Evolutionary conservation across 352 stramenopile genomes (phyloP).

Genomic region (Globisporangium lucens): DNA sequence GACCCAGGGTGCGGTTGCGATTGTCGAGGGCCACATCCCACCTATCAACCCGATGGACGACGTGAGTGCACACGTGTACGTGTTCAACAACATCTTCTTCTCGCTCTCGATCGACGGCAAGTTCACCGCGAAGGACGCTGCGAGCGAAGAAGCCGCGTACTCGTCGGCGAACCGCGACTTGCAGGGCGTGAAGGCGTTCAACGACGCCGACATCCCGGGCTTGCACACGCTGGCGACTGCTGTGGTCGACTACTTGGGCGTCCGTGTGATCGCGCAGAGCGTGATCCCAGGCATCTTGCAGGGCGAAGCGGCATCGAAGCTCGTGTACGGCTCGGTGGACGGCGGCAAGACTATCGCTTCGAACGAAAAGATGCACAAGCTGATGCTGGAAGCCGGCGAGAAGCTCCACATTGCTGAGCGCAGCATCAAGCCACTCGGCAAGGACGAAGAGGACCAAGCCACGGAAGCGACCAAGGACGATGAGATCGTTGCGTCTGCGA

Average conservation of each 20-base stretch:
- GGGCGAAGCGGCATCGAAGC: conserved; percentile 92
- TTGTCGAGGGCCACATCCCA: conserved; percentile 92
- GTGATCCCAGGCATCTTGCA: conserved; percentile 95
- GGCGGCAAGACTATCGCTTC: conserved; percentile 84
- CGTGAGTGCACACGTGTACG: conserved; percentile 91
- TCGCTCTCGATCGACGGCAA: conserved; percentile 89
- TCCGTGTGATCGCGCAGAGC: conserved; percentile 94
- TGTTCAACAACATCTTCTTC: conserved; percentile 99
- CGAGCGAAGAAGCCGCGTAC: conserved; percentile 77
- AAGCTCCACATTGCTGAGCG: conserved; percentile 90
- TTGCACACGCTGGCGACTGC: conserved; percentile 94
- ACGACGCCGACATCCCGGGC: conserved; percentile 87
- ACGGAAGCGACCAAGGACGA: conserved; percentile 16
- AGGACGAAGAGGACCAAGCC: conserved; percentile 42
- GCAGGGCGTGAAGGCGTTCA: conserved; percentile 88
- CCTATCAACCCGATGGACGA: conserved; percentile 97
- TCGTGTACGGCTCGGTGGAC: conserved; percentile 95
- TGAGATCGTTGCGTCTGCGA: conserved; percentile 21
- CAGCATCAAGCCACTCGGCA: conserved; percentile 73
- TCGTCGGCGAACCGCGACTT: conserved; percentile 88
- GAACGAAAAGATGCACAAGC: conserved; percentile 91
- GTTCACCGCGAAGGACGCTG: conserved; percentile 54
- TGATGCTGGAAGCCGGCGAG: conserved; percentile 80
- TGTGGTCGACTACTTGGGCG: conserved; percentile 94
- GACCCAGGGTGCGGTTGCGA: conserved; percentile 86